These are phyloP conservation scores for Nakataea oryzae DNA, from an alignment of 2,329 filamentous ascomycete species.

Conservation along the genomic window DNA sequence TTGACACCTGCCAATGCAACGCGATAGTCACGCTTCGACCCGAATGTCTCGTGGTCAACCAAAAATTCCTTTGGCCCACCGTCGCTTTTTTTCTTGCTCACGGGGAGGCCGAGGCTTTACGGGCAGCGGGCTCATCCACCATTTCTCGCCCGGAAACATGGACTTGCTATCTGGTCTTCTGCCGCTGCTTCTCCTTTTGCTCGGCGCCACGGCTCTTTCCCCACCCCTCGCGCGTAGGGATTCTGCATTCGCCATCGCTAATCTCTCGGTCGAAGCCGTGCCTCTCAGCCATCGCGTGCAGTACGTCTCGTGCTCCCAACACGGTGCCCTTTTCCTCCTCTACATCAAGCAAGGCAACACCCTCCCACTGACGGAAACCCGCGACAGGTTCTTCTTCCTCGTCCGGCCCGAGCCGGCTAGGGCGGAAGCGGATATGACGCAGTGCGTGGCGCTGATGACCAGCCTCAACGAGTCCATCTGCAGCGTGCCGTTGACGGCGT, in stretches of 20 bases:
- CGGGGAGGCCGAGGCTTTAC: too few relatives aligned
- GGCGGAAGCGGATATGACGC: neutral
- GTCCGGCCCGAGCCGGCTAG: neutral
- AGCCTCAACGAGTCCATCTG: slow-evolving; percentile 1
- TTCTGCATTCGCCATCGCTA: neutral
- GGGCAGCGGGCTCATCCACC: too few relatives aligned
- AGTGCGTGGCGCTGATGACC: neutral
- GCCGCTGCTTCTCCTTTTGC: neutral
- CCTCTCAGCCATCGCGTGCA: neutral
- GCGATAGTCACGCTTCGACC: too few relatives aligned
- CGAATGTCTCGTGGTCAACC: too few relatives aligned
- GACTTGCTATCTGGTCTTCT: neutral
- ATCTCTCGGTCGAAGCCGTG: neutral
- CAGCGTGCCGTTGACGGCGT: neutral
- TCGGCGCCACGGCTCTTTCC: neutral
- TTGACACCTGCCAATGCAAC: too few relatives aligned
- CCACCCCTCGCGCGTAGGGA: neutral
- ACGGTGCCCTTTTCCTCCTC: too few relatives aligned
- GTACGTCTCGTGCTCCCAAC: neutral
- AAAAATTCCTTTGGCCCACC: too few relatives aligned
- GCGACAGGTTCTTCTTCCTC: slow-evolving; percentile 1
- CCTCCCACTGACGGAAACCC: neutral
- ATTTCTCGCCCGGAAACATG: too few relatives aligned
- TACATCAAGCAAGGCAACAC: neutral
- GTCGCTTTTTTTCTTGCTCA: too few relatives aligned